phyloP scores from a whole-genome alignment of 1,139 yeast species.

The Yamadazyma taylorii region DNA sequence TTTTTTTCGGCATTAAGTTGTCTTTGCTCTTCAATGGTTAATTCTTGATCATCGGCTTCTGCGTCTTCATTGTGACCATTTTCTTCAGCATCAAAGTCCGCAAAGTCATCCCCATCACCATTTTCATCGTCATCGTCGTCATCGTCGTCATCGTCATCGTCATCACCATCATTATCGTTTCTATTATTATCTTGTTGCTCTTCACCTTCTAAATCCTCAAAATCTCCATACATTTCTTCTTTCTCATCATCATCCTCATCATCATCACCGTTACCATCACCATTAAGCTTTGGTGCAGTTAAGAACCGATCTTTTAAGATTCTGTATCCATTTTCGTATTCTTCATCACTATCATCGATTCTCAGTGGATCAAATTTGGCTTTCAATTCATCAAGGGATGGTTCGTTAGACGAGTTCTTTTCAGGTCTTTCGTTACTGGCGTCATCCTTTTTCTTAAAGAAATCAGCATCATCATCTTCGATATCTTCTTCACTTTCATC shows the following conservation, averaged over 20 bases:
- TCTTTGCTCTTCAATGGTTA: constrained; percentile 69
- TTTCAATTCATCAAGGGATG: constrained; percentile 50
- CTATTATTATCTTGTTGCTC: too few species aligned
- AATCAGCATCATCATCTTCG: constrained; percentile 53
- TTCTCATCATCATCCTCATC: constrained; percentile 38
- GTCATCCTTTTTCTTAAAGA: constrained; percentile 56
- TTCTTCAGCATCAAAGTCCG: constrained; percentile 53
- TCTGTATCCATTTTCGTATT: constrained; percentile 47
- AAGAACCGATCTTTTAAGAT: constrained; percentile 60
- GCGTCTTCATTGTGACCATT: constrained; percentile 52
- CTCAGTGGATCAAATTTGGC: constrained; percentile 50
- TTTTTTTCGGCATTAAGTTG: constrained; percentile 83
- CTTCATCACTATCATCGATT: constrained; percentile 37
- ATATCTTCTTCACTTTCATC: constrained; percentile 50
- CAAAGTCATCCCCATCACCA: constrained; percentile 34
- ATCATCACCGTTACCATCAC: constrained; percentile 36
- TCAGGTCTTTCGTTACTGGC: too few species aligned
- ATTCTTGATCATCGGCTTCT: constrained; percentile 39
- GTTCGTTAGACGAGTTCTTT: constrained; percentile 35
- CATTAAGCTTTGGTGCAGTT: constrained; percentile 58
- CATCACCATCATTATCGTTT: constrained; percentile 42
- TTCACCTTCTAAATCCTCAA: constrained; percentile 71
- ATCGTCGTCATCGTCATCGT: constrained; percentile 24
- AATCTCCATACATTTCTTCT: constrained; percentile 70
- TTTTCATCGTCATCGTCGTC: constrained; percentile 26